phyloP scores from a whole-genome alignment of 495 filamentous ascomycete species.

The Hyaloscypha finlandica region DNA sequence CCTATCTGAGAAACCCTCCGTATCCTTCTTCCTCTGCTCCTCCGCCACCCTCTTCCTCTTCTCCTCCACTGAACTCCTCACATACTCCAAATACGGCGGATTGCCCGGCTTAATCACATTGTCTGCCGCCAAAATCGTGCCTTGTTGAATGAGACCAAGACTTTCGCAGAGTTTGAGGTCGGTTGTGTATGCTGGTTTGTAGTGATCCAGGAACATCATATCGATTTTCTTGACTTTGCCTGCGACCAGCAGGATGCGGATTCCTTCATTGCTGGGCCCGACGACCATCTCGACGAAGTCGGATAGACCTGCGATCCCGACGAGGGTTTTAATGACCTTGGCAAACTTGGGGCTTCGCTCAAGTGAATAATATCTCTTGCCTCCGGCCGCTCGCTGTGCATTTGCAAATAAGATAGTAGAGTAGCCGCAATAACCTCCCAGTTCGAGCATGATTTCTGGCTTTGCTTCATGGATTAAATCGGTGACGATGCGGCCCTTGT shows the following conservation, averaged over 20 bases:
- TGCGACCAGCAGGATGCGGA: constrained; percentile 33
- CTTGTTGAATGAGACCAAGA: constrained; percentile 58
- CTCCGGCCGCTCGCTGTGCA: constrained; percentile 58
- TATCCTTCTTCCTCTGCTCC: constrained; percentile 37
- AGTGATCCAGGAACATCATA: constrained; percentile 73
- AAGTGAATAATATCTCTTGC: constrained; percentile 63
- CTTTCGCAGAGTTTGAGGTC: constrained; percentile 76
- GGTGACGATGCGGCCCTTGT: constrained; percentile 69
- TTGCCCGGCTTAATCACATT: constrained; percentile 77
- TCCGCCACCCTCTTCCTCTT: constrained; percentile 43
- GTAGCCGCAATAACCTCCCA: constrained; percentile 83
- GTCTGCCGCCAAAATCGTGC: constrained; percentile 68
- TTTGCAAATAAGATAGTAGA: constrained; percentile 71
- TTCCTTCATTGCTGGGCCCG: constrained; percentile 60
- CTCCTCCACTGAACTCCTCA: constrained; percentile 53
- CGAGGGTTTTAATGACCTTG: constrained; percentile 21
- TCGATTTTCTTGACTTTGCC: constrained; percentile 58
- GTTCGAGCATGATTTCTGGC: constrained; percentile 72
- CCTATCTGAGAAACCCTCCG: constrained; percentile 20
- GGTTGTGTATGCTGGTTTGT: constrained; percentile 67
- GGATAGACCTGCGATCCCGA: constrained; percentile 62
- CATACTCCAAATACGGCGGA: constrained; percentile 71
- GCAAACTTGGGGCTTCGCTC: constrained; percentile 70
- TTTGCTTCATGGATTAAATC: constrained; percentile 64
- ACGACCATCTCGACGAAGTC: constrained; percentile 68